These are phyloP conservation scores for Esteya vermicola DNA, from an alignment of 2,329 filamentous ascomycete species.

Conservation along the genomic window DNA sequence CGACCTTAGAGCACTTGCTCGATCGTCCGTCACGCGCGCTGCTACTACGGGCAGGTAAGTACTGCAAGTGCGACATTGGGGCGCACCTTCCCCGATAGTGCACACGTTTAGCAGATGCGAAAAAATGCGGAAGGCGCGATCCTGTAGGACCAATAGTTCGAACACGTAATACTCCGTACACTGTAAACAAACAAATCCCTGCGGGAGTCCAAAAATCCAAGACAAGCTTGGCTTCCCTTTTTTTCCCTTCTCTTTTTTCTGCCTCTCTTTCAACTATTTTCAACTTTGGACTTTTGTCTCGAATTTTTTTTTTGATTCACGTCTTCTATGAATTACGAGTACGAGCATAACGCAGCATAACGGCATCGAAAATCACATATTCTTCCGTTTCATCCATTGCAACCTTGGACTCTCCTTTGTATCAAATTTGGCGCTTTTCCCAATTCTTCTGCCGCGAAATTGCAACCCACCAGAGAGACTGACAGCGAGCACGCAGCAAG, in stretches of 20 bases:
- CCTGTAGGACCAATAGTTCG: neutral
- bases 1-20: no score
- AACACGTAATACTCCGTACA: neutral
- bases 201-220: neutral
- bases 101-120: neutral
- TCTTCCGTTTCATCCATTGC: slow-evolving; percentile 5
- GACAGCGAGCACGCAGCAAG: no score
- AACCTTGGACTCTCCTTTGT: neutral
- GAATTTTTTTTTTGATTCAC: no score
- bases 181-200: neutral
- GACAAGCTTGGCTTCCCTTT: neutral
- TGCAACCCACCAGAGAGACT: slow-evolving; percentile 8
- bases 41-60: no score
- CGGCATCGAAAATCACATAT: slow-evolving; percentile 6
- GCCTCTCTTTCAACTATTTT: no score
- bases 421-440: slow-evolving; percentile 8
- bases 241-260: no score
- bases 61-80: no score
- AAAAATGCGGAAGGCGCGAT: neutral
- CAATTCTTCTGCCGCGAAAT: slow-evolving; percentile 16
- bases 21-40: no score
- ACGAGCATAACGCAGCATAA: slow-evolving; percentile 7
- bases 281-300: no score
- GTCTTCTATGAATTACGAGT: no score
- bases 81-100: no score